phyloP scores from a whole-genome alignment of 2,329 filamentous ascomycete species.

The Cordyceps fumosorosea region DNA sequence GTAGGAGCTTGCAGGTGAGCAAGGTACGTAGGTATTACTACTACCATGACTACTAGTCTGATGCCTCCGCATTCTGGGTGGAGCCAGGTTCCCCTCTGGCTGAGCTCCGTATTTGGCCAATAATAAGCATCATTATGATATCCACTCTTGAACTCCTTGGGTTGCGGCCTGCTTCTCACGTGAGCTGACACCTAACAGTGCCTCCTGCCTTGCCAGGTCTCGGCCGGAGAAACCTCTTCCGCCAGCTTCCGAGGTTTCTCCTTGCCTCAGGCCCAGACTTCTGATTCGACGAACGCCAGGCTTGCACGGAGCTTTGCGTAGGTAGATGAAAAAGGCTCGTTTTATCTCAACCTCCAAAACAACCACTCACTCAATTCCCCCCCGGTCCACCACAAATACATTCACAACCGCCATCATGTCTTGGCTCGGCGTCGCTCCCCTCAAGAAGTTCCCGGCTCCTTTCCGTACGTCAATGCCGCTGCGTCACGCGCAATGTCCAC shows the following conservation, averaged over 20 bases:
- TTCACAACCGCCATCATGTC: conserved; percentile 56
- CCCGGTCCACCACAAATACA: conserved; percentile 27
- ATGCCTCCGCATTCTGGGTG: conserved; percentile 14
- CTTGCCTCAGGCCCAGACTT: conserved; percentile 10
- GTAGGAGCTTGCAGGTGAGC: conserved; percentile 1
- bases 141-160: not conserved
- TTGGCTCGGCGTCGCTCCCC: conserved; percentile 58
- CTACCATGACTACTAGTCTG: conserved; percentile 8
- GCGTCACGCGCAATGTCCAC: conserved; percentile 3
- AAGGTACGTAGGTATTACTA: conserved; percentile 11
- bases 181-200: conserved; percentile 3
- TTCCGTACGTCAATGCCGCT: conserved; percentile 58
- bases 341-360: conserved; percentile 13
- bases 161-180: not conserved
- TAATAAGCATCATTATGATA: not conserved
- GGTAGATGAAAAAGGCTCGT: conserved; percentile 14
- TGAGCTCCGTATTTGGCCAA: not conserved
- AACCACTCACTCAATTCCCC: conserved; percentile 28
- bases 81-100: conserved; percentile 4
- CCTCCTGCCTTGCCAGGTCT: not conserved
- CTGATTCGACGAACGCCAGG: conserved; percentile 9
- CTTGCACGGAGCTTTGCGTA: conserved; percentile 9
- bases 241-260: conserved; percentile 7
- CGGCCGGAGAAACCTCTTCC: conserved; percentile 3
- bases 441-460: conserved; percentile 77